phyloP scores from a whole-genome alignment of 1,284 basidiomycete species.

The Cutaneotrichosporon daszewskae region DNA sequence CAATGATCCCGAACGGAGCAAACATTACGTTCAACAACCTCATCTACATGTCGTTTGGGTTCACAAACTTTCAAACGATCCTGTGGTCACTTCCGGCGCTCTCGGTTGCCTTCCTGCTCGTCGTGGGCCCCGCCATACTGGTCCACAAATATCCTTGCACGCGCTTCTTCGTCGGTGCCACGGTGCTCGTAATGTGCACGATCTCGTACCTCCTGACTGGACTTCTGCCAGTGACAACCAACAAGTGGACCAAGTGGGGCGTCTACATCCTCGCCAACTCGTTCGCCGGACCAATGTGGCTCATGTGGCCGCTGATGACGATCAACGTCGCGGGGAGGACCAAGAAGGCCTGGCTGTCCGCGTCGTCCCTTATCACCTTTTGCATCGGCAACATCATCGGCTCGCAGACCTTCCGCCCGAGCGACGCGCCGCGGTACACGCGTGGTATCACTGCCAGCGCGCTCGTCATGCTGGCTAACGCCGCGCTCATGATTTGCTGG shows the following conservation, averaged over 20 bases:
- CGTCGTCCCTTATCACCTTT: slow-evolving; percentile 18
- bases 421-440: slow-evolving; percentile 21
- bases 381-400: slow-evolving; percentile 26
- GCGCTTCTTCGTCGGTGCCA: slow-evolving; percentile 15
- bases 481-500: slow-evolving; percentile 4
- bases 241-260: slow-evolving; percentile 24
- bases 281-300: slow-evolving; percentile 21
- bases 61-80: slow-evolving; percentile 19
- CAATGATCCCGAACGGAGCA: slow-evolving; percentile 25
- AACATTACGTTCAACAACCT: slow-evolving; percentile 18
- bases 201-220: slow-evolving; percentile 23
- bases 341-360: slow-evolving; percentile 25
- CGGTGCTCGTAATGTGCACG: slow-evolving; percentile 11
- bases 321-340: slow-evolving; percentile 29
- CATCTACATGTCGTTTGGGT: slow-evolving; percentile 21
- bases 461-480: slow-evolving; percentile 10
- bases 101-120: slow-evolving; percentile 16
- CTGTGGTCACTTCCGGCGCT: slow-evolving; percentile 20
- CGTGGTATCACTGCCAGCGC: slow-evolving; percentile 18
- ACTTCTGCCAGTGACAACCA: slow-evolving; percentile 7
- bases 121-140: slow-evolving; percentile 13
- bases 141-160: slow-evolving; percentile 14
- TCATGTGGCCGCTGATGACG: slow-evolving; percentile 27
- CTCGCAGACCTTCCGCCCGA: slow-evolving; percentile 18
- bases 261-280: slow-evolving; percentile 16